A percentile compares a stretch with the other conserved stretches of the same genome.
phyloP scores from a whole-genome alignment of 495 filamentous ascomycete species.

The Hyphodiscus hymeniophilus region DNA sequence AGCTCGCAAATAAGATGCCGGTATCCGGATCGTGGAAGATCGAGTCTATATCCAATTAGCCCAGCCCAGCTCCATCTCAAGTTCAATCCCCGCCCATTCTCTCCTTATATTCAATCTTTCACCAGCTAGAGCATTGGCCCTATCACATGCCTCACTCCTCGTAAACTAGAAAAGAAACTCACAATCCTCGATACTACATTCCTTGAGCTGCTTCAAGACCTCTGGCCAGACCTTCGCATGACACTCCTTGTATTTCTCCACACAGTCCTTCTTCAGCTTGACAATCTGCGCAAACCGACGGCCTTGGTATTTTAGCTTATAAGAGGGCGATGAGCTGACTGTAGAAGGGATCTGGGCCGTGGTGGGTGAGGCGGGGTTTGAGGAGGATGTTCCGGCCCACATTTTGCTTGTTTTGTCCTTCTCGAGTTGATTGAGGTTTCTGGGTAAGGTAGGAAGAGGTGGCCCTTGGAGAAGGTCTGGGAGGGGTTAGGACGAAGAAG shows the following conservation, averaged over 20 bases:
- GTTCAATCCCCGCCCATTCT: too few relatives aligned
- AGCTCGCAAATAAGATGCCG: conserved; percentile 58
- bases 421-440: neutral
- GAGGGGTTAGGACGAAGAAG: neutral
- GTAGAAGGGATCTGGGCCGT: conserved; percentile 1
- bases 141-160: too few relatives aligned
- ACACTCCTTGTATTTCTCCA: conserved; percentile 60
- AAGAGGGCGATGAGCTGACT: conserved; percentile 1
- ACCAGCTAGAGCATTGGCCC: too few relatives aligned
- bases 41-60: conserved; percentile 39
- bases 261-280: conserved; percentile 55
- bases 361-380: conserved; percentile 14
- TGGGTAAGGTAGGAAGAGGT: too few relatives aligned
- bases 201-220: conserved; percentile 61
- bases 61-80: neutral
- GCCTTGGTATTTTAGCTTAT: conserved; percentile 29
- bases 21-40: conserved; percentile 60
- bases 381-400: conserved; percentile 12
- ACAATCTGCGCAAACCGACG: conserved; percentile 60
- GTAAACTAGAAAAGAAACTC: conserved; percentile 14
- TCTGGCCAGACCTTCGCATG: conserved; percentile 69
- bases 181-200: conserved; percentile 68
- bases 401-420: conserved; percentile 2
- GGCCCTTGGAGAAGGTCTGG: too few relatives aligned
- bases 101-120: too few relatives aligned